Conservation (phyloP, 148 eudicot genomes). For the Rhododendron vialii region DNA sequence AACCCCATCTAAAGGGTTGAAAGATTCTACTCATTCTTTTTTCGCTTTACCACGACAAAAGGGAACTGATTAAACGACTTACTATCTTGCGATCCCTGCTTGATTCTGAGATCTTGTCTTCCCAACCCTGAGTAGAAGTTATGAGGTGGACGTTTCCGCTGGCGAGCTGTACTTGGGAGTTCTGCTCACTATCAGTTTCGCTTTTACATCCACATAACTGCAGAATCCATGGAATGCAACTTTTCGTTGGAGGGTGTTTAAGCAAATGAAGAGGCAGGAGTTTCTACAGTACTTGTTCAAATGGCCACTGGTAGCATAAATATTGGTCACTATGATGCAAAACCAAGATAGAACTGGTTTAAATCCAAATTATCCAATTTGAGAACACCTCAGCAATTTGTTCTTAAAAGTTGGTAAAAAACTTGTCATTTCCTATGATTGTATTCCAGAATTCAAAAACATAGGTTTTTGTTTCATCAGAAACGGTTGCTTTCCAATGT, state of each 20-base stretch:
- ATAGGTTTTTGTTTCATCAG: neutral
- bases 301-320: neutral
- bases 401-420: no score
- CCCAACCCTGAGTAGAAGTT: slow-evolving; percentile 48
- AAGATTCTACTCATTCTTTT: neutral
- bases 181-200: neutral
- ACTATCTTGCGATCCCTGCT: slow-evolving; percentile 45
- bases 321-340: neutral
- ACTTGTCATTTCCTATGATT: neutral
- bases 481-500: no score
- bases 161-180: slow-evolving; percentile 19
- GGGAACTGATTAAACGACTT: slow-evolving; percentile 13
- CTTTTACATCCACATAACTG: slow-evolving; percentile 19
- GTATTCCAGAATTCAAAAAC: neutral
- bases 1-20: neutral
- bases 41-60: neutral
- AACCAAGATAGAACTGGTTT: neutral
- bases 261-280: neutral
- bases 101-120: slow-evolving; percentile 56
- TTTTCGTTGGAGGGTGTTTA: neutral
- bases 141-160: slow-evolving; percentile 59
- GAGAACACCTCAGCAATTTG: neutral
- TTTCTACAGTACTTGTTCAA: neutral
- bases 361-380: neutral
- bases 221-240: neutral